Evolutionary conservation across 148 eudicot genomes (phyloP), one percentile per base, ranked within the genome.

Genomic region (Spergularia marina): DNA sequence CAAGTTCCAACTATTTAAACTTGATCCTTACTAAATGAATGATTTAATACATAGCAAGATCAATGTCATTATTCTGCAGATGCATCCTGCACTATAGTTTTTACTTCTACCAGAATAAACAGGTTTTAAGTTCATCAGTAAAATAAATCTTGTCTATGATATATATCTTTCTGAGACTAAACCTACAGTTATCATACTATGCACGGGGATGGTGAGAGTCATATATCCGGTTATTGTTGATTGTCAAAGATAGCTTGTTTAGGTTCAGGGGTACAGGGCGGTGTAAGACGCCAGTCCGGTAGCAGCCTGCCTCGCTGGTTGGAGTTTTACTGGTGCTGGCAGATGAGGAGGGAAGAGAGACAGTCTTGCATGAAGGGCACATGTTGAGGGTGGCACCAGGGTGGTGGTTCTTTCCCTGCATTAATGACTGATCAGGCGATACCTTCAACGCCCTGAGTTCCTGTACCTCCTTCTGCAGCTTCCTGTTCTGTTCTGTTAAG

Each of bases 311-410:
- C 55, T 76, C 68, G 17, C 15, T 17, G 2, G 62, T 25, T 23
- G 49, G 51, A 41, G 73, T 7, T 66, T 55, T 44, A 44, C 36
- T 58, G 5, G 57, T 53, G 2, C 54, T 53, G 21, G 65, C 17
- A 5, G 80, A 20, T 14, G 71, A 71, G 53, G 87, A 47, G n/a
- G 87, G 76, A 16, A 59, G 64, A 8, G 81, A 62, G 47, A 83
- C 86, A 11, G 61, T 86, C 77, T 89, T 84, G 68, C 97, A 91
- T 7, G 87, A 85, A 53, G 93, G 86, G 80, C 97, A 91, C 87
- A 85, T 82, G 18, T 80, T 83, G 65, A 87, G 87, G 73, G 86
- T 85, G 72, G 88, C 85, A 23, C 89, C 85, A 69, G 88, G 49
- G 49, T 44, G 88, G 71, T 20, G 55, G 34, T n/a, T 57, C 44